phyloP scores from a whole-genome alignment of 2,329 filamentous ascomycete species.

The Chrysoporthe cubensis region DNA sequence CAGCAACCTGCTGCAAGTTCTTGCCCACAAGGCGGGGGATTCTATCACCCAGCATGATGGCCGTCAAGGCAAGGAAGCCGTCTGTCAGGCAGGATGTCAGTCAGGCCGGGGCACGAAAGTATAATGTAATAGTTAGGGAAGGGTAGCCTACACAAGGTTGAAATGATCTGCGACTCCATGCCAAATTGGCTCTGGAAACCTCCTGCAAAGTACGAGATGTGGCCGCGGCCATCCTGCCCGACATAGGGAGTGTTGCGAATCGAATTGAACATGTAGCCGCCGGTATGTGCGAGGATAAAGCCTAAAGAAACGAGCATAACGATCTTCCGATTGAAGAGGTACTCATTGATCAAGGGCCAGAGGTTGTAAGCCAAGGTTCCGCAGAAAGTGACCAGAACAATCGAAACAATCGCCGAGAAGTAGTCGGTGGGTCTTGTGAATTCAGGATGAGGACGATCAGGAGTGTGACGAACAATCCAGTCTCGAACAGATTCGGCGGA shows the following conservation, averaged over 20 bases:
- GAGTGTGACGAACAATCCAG: slow-evolving; percentile 80
- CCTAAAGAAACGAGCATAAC: slow-evolving; percentile 93
- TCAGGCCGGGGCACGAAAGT: neutral
- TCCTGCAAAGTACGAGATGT: slow-evolving; percentile 84
- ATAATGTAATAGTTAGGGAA: slow-evolving; percentile 11
- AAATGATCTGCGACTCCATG: slow-evolving; percentile 93
- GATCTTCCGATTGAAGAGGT: slow-evolving; percentile 87
- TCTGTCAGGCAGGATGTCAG: slow-evolving; percentile 38
- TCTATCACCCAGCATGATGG: slow-evolving; percentile 89
- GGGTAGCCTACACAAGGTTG: slow-evolving; percentile 77
- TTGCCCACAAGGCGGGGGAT: slow-evolving; percentile 84
- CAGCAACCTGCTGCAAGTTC: slow-evolving; percentile 77
- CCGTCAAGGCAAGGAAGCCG: slow-evolving; percentile 82
- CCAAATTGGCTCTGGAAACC: slow-evolving; percentile 95
- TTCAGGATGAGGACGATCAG: slow-evolving; percentile 76
- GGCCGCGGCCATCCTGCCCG: slow-evolving; percentile 79
- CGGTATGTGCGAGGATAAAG: slow-evolving; percentile 87
- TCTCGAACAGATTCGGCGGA: slow-evolving; percentile 76
- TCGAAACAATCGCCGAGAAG: slow-evolving; percentile 69
- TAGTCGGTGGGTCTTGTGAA: slow-evolving; percentile 88
- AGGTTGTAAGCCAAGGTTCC: slow-evolving; percentile 71
- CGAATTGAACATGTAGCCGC: slow-evolving; percentile 99
- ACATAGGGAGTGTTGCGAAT: slow-evolving; percentile 97
- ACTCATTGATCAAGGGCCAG: slow-evolving; percentile 77
- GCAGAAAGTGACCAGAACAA: slow-evolving; percentile 68